Base-by-base conservation (phyloP, 148 eudicot species). In the Salicornia ramosissima region DNA sequence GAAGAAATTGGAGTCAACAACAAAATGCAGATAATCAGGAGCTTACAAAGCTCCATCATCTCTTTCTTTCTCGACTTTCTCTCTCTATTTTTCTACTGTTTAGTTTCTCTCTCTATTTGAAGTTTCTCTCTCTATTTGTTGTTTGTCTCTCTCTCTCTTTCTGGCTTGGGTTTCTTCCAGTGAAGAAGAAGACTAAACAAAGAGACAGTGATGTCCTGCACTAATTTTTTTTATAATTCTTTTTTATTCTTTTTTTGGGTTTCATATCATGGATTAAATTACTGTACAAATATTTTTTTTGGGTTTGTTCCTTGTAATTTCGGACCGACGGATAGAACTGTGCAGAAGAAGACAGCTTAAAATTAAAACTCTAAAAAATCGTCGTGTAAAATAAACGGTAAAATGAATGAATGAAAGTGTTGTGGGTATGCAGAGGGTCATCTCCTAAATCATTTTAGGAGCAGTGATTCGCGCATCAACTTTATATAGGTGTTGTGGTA, bases 1-100 rank as follows among this genome's bases (percentile, higher is more conserved):
- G 22, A 82, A 83, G 24, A 80, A 83, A 71, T 71, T 29, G 83
- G 70, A 18, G 71, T 63, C 39, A 42, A 68, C 40, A 77, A 19
- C 55, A 91, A 74, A 82, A 86, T 80, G 78, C 77, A 39, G 80
- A 86, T 57, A 36, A 88, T 46, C 26, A 88, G 69, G 64, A 80
- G 79, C 78, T 28, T 62, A 54, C 64, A 58, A 39, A 64, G 64
- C 74, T 68, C 66, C 70, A 73, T 71, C 78, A 77, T 71, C 79
- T 36, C 79, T 73, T 62, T 65, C 67, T 75, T 74, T 67, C 69
- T 68, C 0, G 29, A 25, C 65, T 22, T 30, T 68, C 68, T 66
- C 34, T 45, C 66, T 65, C 46, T 14, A 47, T 49, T 19, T 34
- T 39, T 69, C 9, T 43, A 43, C 45, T 36, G 4, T 2, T 66